Evolutionary conservation across 495 filamentous ascomycete species (phyloP).

Genomic region (Daldinia loculata): DNA sequence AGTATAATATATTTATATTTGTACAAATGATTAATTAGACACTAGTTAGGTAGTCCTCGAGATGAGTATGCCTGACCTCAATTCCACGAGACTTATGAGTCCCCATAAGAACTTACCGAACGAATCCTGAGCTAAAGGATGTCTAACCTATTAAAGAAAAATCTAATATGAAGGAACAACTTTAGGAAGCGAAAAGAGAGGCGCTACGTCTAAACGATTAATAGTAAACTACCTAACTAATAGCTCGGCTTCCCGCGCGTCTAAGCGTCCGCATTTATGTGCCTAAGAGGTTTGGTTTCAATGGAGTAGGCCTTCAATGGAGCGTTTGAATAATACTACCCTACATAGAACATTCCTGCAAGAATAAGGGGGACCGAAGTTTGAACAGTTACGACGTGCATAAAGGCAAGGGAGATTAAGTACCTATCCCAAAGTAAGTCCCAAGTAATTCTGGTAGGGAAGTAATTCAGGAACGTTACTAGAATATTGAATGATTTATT

Average conservation of each 20-base stretch:
- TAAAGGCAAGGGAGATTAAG: conserved; percentile 40
- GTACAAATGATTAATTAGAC: background rate
- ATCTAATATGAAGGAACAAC: conserved; percentile 10
- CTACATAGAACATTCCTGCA: conserved; percentile 20
- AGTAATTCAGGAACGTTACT: conserved; percentile 20
- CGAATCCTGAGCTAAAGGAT: background rate
- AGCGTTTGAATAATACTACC: conserved; percentile 18
- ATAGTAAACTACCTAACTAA: background rate
- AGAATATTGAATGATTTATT: conserved; percentile 2
- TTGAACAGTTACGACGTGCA: conserved; percentile 23
- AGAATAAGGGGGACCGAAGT: conserved; percentile 33
- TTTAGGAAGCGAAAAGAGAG: background rate
- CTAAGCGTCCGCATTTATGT: background rate
- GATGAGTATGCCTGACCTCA: conserved; percentile 1
- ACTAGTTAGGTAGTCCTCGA: background rate
- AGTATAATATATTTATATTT: background rate
- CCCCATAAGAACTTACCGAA: background rate
- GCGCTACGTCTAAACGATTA: background rate
- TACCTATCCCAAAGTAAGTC: background rate
- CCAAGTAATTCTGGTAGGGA: conserved; percentile 2
- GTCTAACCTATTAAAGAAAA: conserved; percentile 13
- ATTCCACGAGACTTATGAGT: conserved; percentile 6
- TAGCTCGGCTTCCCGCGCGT: conserved; percentile 14
- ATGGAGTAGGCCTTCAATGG: background rate
- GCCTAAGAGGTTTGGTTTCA: background rate